These are phyloP conservation scores for Pseudonitzschia multiseries DNA, from an alignment of 108 stramenopile genomes.

Conservation along the genomic window DNA sequence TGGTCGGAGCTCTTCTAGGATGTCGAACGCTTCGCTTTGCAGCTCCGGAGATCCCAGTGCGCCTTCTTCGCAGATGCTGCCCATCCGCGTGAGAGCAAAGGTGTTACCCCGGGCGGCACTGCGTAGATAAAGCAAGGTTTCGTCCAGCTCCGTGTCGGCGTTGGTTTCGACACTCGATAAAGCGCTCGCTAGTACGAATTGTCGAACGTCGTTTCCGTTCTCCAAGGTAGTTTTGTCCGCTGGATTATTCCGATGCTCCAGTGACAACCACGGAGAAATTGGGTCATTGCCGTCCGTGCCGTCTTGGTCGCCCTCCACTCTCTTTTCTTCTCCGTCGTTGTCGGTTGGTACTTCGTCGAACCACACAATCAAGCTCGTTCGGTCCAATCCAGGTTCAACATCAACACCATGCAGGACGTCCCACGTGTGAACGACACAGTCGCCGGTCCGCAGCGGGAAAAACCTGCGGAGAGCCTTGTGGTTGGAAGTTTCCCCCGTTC, in stretches of 20 bases:
- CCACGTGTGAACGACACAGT: conserved; percentile 71
- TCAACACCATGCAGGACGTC: conserved; percentile 80
- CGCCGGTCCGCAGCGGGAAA: conserved; percentile 57
- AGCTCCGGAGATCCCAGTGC: conserved; percentile 3
- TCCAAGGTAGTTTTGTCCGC: background rate
- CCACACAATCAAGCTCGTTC: conserved; percentile 79
- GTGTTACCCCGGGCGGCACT: conserved; percentile 57
- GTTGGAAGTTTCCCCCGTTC: conserved; percentile 34
- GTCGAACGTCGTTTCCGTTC: conserved; percentile 45
- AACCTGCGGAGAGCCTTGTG: conserved; percentile 58
- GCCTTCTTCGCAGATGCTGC: conserved; percentile 50
- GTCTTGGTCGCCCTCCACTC: background rate
- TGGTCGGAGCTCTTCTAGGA: conserved; percentile 17
- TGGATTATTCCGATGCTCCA: background rate
- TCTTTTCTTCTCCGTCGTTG: conserved; percentile 14
- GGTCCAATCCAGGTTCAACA: conserved; percentile 50
- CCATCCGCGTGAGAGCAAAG: conserved; percentile 63
- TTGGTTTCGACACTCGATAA: conserved; percentile 22
- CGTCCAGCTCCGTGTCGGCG: background rate
- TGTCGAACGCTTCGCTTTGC: conserved; percentile 19
- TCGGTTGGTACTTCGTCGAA: conserved; percentile 30
- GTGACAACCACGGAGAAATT: conserved; percentile 51
- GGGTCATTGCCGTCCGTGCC: background rate
- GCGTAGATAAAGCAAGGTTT: conserved; percentile 43
- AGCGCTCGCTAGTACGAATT: conserved; percentile 72